phyloP scores from a whole-genome alignment of 1,284 basidiomycete genomes.

The Sporisorium exsertum region DNA sequence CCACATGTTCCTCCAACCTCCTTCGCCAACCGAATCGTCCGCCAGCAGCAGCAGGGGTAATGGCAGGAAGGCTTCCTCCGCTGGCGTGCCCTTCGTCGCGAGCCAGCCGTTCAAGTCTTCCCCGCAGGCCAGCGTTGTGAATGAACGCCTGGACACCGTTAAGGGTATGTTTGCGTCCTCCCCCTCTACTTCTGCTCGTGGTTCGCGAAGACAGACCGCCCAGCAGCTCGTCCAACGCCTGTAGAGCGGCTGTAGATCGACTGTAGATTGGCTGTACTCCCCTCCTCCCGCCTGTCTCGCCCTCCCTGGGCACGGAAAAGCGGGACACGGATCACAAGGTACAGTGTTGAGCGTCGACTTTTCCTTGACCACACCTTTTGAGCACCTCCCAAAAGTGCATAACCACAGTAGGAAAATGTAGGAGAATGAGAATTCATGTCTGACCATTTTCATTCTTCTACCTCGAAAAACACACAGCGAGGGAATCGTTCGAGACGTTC shows the following conservation, averaged over 20 bases:
- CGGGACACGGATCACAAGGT: constrained; percentile 3
- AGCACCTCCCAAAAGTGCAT: neutral
- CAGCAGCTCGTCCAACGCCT: neutral
- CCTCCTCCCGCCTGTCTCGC: constrained; percentile 2
- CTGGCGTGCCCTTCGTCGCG: too few species aligned
- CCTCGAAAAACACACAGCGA: neutral
- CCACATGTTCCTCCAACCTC: constrained; percentile 18
- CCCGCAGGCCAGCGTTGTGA: constrained; percentile 7
- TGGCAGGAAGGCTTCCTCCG: too few species aligned
- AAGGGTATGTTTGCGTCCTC: constrained; percentile 37
- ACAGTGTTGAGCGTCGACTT: constrained; percentile 4
- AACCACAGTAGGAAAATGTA: neutral
- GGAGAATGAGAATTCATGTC: constrained; percentile 7
- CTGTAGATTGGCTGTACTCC: constrained; percentile 2
- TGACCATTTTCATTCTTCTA: neutral
- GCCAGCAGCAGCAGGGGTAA: neutral
- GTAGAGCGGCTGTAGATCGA: too few species aligned
- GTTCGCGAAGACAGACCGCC: neutral
- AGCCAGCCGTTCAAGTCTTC: constrained; percentile 16
- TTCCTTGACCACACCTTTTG: too few species aligned
- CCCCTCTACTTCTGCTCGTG: too few species aligned
- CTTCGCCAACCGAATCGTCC: constrained; percentile 4
- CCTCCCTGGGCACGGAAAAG: too few species aligned
- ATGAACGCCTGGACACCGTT: constrained; percentile 5
- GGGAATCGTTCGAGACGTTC: constrained; percentile 25